Base-by-base conservation (phyloP, 176 grass and related monocot genomes). In the Pontederia paniculata region DNA sequence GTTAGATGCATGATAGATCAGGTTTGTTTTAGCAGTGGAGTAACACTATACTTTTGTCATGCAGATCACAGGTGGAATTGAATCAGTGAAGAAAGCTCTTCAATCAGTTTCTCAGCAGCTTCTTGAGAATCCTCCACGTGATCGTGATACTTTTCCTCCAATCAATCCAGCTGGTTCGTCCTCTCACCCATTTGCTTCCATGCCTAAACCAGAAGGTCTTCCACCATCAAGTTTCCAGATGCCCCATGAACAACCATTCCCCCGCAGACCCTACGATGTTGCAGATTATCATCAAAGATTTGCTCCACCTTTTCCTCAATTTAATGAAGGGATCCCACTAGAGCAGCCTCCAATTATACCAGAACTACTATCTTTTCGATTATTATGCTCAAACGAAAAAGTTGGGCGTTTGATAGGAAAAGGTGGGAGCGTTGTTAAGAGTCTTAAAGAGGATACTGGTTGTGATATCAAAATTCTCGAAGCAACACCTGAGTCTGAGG, bases 381-480 rank as follows among this genome's bases (percentile, higher is more conserved):
- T 98, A 73, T 53, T 98, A 42, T 98, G 93, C 56, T 78, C 83
- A 22, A 84, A 83, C 72, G 80, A 82, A 58, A 89, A 82, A 66
- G 93, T 88, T 50, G 93, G 86, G 54, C 74, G 80, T 60, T 73
- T 98, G 67, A 98, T 91, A 65, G 93, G 93, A 37, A 91, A 84
- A 70, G 83, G 80, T 53, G 93, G 93, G 65, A 87, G 77, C 73
- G 72, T 66, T 72, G 77, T 98, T 44, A 98, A 75, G 76, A 63
- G 53, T 70, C 85, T 98, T 73, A 78, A 98, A 66, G 78, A 79
- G 25, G 86, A 98, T 62, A 98, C 93, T 9, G 93, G 83, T 58
- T 91, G 86, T 72, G 93, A 98, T 74, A 81, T 98, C 63, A 90
- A 88, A 71, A 70, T 91, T 81, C 60, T 74, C 41, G 93, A 98